phyloP scores from a whole-genome alignment of 805 yeast species.

The Yarrowia yakushimensis region DNA sequence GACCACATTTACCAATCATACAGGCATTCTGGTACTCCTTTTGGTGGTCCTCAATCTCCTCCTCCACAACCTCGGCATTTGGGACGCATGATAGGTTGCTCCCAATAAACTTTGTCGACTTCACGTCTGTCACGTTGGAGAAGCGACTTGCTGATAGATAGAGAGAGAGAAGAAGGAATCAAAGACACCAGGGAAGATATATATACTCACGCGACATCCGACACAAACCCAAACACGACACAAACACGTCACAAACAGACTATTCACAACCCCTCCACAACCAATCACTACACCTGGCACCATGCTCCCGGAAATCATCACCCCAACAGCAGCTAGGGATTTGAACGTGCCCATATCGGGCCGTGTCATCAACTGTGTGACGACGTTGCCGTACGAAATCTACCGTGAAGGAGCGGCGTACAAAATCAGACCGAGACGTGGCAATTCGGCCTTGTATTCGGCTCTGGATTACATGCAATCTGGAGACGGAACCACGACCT shows the following conservation, averaged over 20 bases:
- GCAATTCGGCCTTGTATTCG: constrained; percentile 80
- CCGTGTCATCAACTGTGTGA: constrained; percentile 62
- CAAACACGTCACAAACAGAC: not conserved
- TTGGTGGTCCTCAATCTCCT: too few species aligned
- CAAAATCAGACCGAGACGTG: constrained; percentile 55
- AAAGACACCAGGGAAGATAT: too few species aligned
- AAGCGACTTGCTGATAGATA: not conserved
- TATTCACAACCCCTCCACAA: not conserved
- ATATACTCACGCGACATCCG: too few species aligned
- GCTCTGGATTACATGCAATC: constrained; percentile 55
- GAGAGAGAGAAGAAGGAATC: not conserved
- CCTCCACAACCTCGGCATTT: constrained; percentile 13
- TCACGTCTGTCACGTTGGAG: constrained; percentile 6
- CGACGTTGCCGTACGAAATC: constrained; percentile 64
- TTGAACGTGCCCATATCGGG: constrained; percentile 44
- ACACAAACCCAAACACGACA: not conserved
- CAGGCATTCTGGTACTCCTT: too few species aligned
- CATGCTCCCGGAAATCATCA: constrained; percentile 13
- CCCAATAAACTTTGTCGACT: constrained; percentile 7
- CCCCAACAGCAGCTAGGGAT: not conserved
- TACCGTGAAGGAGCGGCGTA: constrained; percentile 42
- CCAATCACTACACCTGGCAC: not conserved
- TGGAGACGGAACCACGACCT: constrained; percentile 42
- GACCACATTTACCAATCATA: too few species aligned
- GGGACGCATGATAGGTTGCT: not conserved